A percentile compares a stretch with the other conserved stretches of the same genome.
Evolutionary conservation across 2,329 filamentous ascomycete genomes (phyloP).

Genomic region (Monosporascus sp.): DNA sequence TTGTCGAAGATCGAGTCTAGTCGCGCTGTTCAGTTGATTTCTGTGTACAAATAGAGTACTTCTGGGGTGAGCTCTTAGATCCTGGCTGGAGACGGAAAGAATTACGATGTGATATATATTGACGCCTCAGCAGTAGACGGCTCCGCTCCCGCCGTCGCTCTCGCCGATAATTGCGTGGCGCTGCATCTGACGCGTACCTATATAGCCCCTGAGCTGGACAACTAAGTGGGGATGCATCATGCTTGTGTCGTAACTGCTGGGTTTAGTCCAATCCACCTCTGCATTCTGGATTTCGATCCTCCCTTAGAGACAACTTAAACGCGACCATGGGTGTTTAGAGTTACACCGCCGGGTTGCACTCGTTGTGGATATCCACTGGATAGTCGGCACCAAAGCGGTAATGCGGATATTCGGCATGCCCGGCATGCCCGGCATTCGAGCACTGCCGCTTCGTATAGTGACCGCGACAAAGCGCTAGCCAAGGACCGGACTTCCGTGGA

Average conservation of each 20-base stretch:
- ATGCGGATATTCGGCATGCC: constrained; percentile 3
- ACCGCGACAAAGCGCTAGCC: not conserved
- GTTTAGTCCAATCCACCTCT: constrained; percentile 4
- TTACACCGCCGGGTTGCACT: constrained; percentile 1
- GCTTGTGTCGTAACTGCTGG: not conserved
- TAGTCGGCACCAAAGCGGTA: not conserved
- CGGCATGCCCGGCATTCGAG: constrained; percentile 3
- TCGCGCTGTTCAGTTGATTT: not conserved
- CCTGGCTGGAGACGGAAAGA: no score
- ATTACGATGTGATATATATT: no score
- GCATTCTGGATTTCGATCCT: not conserved
- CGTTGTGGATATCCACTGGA: constrained; percentile 4
- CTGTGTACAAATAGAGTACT: not conserved
- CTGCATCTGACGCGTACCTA: no score
- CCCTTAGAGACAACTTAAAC: not conserved
- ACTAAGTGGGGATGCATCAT: no score
- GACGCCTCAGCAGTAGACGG: no score
- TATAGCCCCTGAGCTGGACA: no score
- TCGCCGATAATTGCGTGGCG: no score
- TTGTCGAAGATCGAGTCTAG: not conserved
- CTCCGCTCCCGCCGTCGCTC: no score
- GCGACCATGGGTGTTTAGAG: not conserved
- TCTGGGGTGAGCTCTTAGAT: not conserved
- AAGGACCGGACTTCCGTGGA: not conserved
- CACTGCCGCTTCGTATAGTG: not conserved